Percentiles rank a stretch among this genome's conserved stretches.
phyloP scores from a whole-genome alignment of 2,329 filamentous ascomycete species.

The Colletotrichum tropicale region DNA sequence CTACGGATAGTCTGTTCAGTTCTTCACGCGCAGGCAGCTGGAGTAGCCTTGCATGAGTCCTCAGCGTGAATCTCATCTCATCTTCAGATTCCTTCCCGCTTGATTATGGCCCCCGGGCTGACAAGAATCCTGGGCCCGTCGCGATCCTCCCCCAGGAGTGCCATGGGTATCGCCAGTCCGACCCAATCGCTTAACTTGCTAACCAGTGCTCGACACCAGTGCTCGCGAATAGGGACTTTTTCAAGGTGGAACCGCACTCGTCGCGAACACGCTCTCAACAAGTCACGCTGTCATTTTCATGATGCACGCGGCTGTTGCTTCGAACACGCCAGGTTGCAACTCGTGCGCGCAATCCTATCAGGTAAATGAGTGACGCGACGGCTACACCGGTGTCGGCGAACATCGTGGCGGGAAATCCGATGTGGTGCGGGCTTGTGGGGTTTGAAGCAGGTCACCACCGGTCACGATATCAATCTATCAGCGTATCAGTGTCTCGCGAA shows the following conservation, averaged over 20 bases:
- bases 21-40: constrained; percentile 10
- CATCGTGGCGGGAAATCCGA: neutral
- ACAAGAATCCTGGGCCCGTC: neutral
- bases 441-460: neutral
- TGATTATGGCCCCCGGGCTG: neutral
- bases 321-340: neutral
- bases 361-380: neutral
- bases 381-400: neutral
- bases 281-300: neutral
- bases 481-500: neutral
- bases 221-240: neutral
- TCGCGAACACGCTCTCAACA: neutral
- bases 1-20: neutral
- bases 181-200: neutral
- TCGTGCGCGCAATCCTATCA: neutral
- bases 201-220: neutral
- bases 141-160: neutral
- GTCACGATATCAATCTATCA: neutral
- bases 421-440: neutral
- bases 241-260: neutral
- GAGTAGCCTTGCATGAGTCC: constrained; percentile 13
- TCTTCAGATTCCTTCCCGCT: neutral
- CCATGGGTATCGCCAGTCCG: neutral
- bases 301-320: neutral
- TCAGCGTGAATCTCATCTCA: constrained; percentile 15